These are phyloP conservation scores for Penicillium nordicum DNA, from an alignment of 2,329 filamentous ascomycete species.

Conservation along the genomic window DNA sequence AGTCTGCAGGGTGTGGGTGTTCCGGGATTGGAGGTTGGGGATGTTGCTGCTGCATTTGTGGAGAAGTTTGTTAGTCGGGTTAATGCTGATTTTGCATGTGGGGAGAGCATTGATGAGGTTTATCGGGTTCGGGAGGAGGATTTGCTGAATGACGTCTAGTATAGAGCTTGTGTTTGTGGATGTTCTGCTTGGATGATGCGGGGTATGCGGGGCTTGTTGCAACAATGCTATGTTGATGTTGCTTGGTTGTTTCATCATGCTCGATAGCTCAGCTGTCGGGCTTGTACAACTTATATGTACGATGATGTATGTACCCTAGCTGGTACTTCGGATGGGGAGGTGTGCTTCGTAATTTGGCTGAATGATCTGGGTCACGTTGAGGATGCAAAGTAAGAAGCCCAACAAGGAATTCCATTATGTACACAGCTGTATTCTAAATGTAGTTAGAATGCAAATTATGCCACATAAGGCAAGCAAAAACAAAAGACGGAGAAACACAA, in stretches of 20 bases:
- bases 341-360: neutral
- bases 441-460: neutral
- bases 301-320: neutral
- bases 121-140: conserved; percentile 39
- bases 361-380: neutral
- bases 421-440: neutral
- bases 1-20: conserved; percentile 60
- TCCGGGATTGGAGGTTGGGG: conserved; percentile 33
- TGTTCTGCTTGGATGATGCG: neutral
- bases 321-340: neutral
- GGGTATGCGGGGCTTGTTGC: neutral
- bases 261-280: neutral
- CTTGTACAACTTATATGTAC: neutral
- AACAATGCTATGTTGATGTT: neutral
- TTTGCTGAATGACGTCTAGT: conserved; percentile 2
- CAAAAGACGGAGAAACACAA: neutral
- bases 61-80: conserved; percentile 38
- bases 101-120: conserved; percentile 39
- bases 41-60: conserved; percentile 39
- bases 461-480: neutral
- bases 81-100: conserved; percentile 37
- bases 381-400: neutral
- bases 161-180: neutral
- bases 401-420: neutral
- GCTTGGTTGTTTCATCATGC: neutral